Base-by-base conservation (phyloP, 2,329 filamentous ascomycete genomes). In the Claviceps arundinis region DNA sequence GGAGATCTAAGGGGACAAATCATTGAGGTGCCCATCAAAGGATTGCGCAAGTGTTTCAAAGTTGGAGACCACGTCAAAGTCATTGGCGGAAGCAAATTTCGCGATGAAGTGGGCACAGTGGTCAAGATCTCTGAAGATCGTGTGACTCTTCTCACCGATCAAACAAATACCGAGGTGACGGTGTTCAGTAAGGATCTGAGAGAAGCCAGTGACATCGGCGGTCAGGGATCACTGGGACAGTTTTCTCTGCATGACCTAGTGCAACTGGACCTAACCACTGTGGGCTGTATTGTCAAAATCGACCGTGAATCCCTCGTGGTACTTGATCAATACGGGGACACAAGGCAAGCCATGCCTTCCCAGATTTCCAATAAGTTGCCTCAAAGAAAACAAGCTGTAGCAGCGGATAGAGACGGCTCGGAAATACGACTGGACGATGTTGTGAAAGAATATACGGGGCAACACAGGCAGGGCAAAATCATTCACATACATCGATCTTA, bases 1-100 rank as follows among this genome's bases (percentile, higher is more conserved):
- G 93, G 93, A 47, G 84, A 87, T 42, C 74, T 97, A 30, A 75
- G 73, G 50, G 91, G 90, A 9, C 87, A 95, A 65, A 82, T 78
- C 5, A 93, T 98, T 46, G 91, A 97, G 65, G 90, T 95, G 11
- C 93, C 93, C 1, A 85, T 89, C 56, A 94, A 93, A 69, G 87
- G 88, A 45, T 76, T 98, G 26, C 87, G 93, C 53, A 98, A 98
- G 70, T 81, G 88, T 34, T 98, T 98, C 77, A 82, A 80, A 58
- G 79, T 90, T 56, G 93, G 93, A 74, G 93, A 98, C 62, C 93
- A 98, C 64, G 93, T 98, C 73, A 97, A 97, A 73, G 93, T 98
- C 59, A 95, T 96, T 64, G 91, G 93, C 52, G 91, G 90, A 41
- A 95, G 90, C 71, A 86, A 89, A 60, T 97, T 90, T 67, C 82